A percentile compares a stretch with the other conserved stretches of the same genome.
phyloP scores from a whole-genome alignment of 176 grass and related monocot genomes.

The Thalia dealbata region DNA sequence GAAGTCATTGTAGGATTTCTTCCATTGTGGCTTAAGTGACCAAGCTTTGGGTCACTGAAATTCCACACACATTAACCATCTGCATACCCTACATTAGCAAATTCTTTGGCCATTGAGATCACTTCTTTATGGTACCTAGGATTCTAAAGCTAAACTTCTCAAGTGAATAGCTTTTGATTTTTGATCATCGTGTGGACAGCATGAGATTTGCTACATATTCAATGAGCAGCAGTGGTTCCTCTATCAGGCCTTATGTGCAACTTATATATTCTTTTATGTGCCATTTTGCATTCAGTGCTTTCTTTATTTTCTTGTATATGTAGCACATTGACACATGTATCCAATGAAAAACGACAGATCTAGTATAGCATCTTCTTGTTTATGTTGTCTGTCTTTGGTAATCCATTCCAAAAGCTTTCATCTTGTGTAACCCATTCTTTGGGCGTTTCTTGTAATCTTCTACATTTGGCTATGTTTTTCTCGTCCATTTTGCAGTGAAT shows the following conservation, averaged over 20 bases:
- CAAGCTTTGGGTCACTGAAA: too few species aligned
- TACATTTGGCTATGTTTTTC: neutral
- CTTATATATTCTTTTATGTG: neutral
- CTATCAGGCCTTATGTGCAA: neutral
- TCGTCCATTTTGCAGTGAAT: conserved; percentile 39
- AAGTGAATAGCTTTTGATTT: too few species aligned
- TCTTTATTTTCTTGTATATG: neutral
- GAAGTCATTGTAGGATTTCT: too few species aligned
- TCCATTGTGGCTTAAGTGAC: too few species aligned
- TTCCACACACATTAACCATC: too few species aligned
- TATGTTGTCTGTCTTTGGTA: neutral
- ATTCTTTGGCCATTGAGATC: too few species aligned
- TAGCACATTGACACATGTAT: neutral
- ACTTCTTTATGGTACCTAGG: too few species aligned
- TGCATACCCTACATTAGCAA: too few species aligned
- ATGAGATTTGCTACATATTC: neutral
- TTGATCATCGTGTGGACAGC: too few species aligned
- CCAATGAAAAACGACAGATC: neutral
- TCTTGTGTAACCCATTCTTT: neutral
- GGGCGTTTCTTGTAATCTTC: conserved; percentile 3
- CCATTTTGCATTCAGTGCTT: neutral
- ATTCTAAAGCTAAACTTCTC: too few species aligned
- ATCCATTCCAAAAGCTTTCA: neutral
- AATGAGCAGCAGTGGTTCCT: neutral
- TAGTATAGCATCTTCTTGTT: neutral